Conservation (phyloP, 257 asterid species). For the Solanum phureja region DNA sequence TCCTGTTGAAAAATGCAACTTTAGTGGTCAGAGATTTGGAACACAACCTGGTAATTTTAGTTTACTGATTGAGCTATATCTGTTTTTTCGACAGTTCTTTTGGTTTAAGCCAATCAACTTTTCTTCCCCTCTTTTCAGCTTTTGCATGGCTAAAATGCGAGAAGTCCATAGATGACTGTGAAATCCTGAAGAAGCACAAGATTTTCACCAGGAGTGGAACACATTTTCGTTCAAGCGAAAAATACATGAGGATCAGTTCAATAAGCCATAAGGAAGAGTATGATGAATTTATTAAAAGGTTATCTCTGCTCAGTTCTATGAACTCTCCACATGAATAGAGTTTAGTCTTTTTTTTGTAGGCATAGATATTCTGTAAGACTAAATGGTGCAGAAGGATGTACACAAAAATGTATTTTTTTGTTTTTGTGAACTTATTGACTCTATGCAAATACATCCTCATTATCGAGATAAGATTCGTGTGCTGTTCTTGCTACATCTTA, state of each 20-base stretch:
- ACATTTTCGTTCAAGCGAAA: constrained; percentile 58
- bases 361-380: neutral
- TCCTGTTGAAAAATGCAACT: constrained; percentile 39
- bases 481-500: neutral
- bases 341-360: neutral
- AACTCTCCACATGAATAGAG: neutral
- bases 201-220: constrained; percentile 61
- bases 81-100: neutral
- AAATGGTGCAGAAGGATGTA: neutral
- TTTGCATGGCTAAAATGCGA: constrained; percentile 90
- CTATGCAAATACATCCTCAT: neutral
- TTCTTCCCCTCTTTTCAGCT: constrained; percentile 20
- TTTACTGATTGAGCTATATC: neutral
- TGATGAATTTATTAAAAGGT: constrained; percentile 40
- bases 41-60: constrained; percentile 57
- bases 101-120: neutral
- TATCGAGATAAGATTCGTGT: neutral
- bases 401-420: neutral
- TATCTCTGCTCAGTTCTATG: constrained; percentile 27
- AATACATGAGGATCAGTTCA: constrained; percentile 55
- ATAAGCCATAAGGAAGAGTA: constrained; percentile 51
- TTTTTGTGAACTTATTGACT: neutral
- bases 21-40: constrained; percentile 39
- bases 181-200: constrained; percentile 48
- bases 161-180: constrained; percentile 56